A percentile compares a stretch with the other conserved stretches of the same genome.
phyloP scores from a whole-genome alignment of 2,329 filamentous ascomycete species.

The Claviceps fusiformis region DNA sequence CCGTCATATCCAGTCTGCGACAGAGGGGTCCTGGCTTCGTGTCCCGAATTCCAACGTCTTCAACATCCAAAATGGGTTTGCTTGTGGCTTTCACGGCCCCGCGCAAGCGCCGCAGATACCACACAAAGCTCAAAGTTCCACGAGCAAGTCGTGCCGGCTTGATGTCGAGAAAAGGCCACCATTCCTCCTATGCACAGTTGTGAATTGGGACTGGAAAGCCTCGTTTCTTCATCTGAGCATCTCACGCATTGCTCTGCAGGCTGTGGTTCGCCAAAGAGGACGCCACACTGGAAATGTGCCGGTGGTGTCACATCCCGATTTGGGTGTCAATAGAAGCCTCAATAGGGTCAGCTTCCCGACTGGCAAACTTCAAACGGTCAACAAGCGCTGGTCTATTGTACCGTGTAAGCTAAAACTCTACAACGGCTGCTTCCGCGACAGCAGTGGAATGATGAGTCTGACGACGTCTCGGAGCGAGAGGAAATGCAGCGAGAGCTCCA shows the following conservation, averaged over 20 bases:
- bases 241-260: not conserved
- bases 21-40: not conserved
- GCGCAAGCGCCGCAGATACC: not conserved
- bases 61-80: not conserved
- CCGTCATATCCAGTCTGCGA: not conserved
- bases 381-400: conserved; percentile 2
- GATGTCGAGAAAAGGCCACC: not conserved
- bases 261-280: conserved; percentile 15
- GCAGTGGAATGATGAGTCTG: not conserved
- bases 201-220: not conserved
- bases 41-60: not conserved
- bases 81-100: not conserved
- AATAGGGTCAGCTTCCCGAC: conserved; percentile 13
- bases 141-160: not conserved
- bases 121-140: not conserved
- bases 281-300: conserved; percentile 5
- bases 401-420: conserved; percentile 1
- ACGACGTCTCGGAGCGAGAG: not conserved
- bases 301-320: conserved; percentile 14
- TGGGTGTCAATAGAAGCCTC: conserved; percentile 22
- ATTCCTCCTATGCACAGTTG: not conserved
- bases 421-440: conserved; percentile 1
- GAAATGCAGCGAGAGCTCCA: not conserved
- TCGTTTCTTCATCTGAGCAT: not conserved
- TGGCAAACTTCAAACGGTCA: conserved; percentile 4